Base-by-base conservation (phyloP, 805 yeast species). In the Hagleromyces aurorensis region DNA sequence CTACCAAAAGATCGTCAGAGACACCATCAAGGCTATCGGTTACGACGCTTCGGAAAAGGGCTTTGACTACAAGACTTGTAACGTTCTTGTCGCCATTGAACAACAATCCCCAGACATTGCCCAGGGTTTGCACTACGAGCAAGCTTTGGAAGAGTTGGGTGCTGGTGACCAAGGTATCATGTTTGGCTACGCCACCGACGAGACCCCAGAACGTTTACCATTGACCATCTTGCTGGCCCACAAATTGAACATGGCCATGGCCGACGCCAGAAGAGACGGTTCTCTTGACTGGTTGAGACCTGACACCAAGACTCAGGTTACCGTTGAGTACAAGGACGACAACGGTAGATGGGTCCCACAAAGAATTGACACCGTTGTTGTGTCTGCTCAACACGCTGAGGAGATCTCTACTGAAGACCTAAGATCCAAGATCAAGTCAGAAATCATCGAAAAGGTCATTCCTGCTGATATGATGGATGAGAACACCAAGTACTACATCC, bases 121-220 rank as follows among this genome's bases (percentile, higher is more conserved):
- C 40, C 97, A 89, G 70, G 98, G 98, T 76, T 77, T 91, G 59
- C 97, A 91, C 69, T 82, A 82, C 68, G 96, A 91, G 62, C 57
- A 75, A 79, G 69, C 94, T 82, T 70, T 91, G 44, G 98, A 91
- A 73, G 93, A 91, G 38, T 77, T 91, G 57, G 98, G 98, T 65
- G 98, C 98, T 46, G 98, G 98, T 78, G 98, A 91, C 71, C 98
- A 91, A 70, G 98, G 98, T 80, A 91, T 91, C 64, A 91, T 91
- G 98, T 91, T 91, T 61, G 98, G 98, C 67, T 91, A 91, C 66
- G 98, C 98, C 52, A 79, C 97, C 42, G 96, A 91, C 57, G 98
- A 91, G 73, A 87, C 98, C 52, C 94, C 89, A 61, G 97, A 91
- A 72, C 78, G 82, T 62, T 72, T 91, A 54, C 98, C 98, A 54